Evolutionary conservation across 768 basidiomycete species (phyloP), one percentile per base, ranked within the genome.

Genomic region (Lactarius evosmus): DNA sequence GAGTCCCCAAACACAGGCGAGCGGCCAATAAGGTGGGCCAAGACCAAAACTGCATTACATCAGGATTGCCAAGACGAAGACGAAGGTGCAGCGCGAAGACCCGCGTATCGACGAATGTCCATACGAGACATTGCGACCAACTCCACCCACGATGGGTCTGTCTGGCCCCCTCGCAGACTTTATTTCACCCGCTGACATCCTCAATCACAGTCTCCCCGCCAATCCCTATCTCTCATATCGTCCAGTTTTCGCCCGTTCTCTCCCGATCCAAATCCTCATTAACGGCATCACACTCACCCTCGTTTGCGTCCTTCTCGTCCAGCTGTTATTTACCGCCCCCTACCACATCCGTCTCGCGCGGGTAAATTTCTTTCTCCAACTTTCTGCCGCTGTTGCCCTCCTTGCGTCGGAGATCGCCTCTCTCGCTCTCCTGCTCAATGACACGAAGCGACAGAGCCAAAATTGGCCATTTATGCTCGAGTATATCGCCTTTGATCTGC

Each of bases 391-490:
- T 30, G 78, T 83, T 36, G 86, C 89, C 3, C 85, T 96, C 25
- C 82, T 97, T 62, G 82, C 89, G 38, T 89, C 88, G 17, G 81
- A 89, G 59, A 81, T 87, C 53, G 89, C 91, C 9, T 92, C 89
- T 1, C 78, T 95, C 53, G 83, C 86, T 71, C 83, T 94, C 68
- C 81, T 96, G 22, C 79, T 96, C 7, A 77, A 81, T 2, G 77
- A 82, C 0, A 78, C 87, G 1, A 74, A 82, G 3, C 69, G 77
- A 2, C 85, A 89, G 71, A 92, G 89, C 69, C 79, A 83, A 67
- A 77, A 78, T 46, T 97, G 94, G 94, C 95, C 97, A 0, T 99
- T 94, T 74, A 96, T 97, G 91, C 85, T 98, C 44, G 89, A 88
- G 70, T 99, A 97, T 71, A 81, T 98, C 60, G 86, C 92, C 7